Conservation (phyloP, 208 protist genomes). For the Trypanosoma conorhini region DNA sequence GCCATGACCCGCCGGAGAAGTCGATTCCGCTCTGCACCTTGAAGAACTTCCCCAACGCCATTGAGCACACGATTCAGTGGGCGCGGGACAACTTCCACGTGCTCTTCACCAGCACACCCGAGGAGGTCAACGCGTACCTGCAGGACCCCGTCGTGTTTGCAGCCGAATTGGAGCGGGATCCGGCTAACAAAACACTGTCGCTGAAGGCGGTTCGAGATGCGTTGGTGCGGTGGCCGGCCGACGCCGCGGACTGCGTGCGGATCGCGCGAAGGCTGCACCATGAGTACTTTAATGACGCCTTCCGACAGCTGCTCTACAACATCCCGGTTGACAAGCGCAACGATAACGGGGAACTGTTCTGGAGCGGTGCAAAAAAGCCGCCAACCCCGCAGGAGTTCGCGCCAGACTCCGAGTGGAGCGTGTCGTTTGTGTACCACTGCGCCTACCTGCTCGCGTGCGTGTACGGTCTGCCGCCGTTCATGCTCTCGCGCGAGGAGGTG, state of each 20-base stretch:
- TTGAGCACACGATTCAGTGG: slow-evolving; percentile 99
- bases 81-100: slow-evolving; percentile 91
- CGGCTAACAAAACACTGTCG: slow-evolving; percentile 53
- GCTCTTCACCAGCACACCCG: slow-evolving; percentile 72
- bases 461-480: slow-evolving; percentile 54
- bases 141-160: slow-evolving; percentile 62
- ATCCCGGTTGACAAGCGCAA: slow-evolving; percentile 97
- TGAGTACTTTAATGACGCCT: slow-evolving; percentile 95
- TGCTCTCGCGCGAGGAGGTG: slow-evolving; percentile 44
- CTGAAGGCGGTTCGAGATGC: slow-evolving; percentile 76
- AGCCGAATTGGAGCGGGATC: slow-evolving; percentile 66
- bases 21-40: slow-evolving; percentile 99
- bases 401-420: slow-evolving; percentile 41
- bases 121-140: slow-evolving; percentile 91
- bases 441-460: slow-evolving; percentile 67
- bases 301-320: slow-evolving; percentile 97
- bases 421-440: slow-evolving; percentile 84
- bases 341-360: slow-evolving; percentile 90
- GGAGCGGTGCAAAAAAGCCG: slow-evolving; percentile 91
- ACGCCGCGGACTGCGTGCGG: slow-evolving; percentile 94
- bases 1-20: slow-evolving; percentile 98
- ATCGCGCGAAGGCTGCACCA: slow-evolving; percentile 96
- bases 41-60: slow-evolving; percentile 99
- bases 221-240: slow-evolving; percentile 72
- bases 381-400: slow-evolving; percentile 82